A percentile compares a stretch with the other conserved stretches of the same genome.
Evolutionary conservation across 2,329 filamentous ascomycete species (phyloP).

Genomic region (Ramularia endophylla): DNA sequence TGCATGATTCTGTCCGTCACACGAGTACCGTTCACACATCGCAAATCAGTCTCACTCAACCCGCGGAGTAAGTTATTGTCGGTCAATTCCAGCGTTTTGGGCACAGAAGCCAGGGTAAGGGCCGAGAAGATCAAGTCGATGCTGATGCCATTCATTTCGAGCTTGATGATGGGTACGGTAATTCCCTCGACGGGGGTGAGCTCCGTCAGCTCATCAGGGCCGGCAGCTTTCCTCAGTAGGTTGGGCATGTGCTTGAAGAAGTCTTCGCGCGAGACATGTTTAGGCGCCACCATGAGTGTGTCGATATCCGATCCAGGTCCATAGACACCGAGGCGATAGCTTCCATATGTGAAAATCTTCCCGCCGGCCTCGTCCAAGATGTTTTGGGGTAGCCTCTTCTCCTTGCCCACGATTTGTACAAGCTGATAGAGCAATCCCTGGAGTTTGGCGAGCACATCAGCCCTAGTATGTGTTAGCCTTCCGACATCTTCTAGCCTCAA

Average conservation of each 20-base stretch:
- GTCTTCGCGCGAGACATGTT: slow-evolving; percentile 80
- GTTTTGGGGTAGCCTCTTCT: slow-evolving; percentile 67
- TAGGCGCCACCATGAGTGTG: slow-evolving; percentile 85
- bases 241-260: slow-evolving; percentile 89
- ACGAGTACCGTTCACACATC: slow-evolving; percentile 87
- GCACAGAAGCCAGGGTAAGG: slow-evolving; percentile 37
- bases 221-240: slow-evolving; percentile 68
- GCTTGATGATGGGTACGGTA: slow-evolving; percentile 95
- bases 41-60: slow-evolving; percentile 77
- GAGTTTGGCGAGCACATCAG: slow-evolving; percentile 67
- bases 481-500: background rate
- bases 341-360: slow-evolving; percentile 93
- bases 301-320: slow-evolving; percentile 97
- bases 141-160: slow-evolving; percentile 83
- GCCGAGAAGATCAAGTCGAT: slow-evolving; percentile 77
- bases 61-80: slow-evolving; percentile 82
- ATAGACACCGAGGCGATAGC: slow-evolving; percentile 89
- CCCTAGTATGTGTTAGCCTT: slow-evolving; percentile 42
- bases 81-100: slow-evolving; percentile 63
- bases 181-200: slow-evolving; percentile 81
- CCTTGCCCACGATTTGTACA: slow-evolving; percentile 70
- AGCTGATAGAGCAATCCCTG: slow-evolving; percentile 80
- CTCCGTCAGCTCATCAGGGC: slow-evolving; percentile 73
- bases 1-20: slow-evolving; percentile 89
- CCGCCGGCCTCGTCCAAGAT: slow-evolving; percentile 80